Evolutionary conservation across 2,329 filamentous ascomycete species (phyloP).

Genomic region (Fusarium lateritium): DNA sequence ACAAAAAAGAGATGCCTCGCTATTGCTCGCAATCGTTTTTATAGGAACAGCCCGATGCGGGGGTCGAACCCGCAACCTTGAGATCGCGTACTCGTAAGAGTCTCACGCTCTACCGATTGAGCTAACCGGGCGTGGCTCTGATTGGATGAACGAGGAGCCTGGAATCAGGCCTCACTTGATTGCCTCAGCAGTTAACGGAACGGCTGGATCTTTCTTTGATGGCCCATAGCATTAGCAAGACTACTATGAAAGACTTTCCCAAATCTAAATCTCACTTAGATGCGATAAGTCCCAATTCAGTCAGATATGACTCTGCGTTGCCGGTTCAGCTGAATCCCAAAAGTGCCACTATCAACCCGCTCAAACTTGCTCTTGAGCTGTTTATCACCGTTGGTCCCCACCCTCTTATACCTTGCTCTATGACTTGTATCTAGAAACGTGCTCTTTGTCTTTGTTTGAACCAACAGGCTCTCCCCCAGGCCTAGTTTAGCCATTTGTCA

Average conservation of each 20-base stretch:
- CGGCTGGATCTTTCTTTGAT: neutral
- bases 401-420: too few species aligned
- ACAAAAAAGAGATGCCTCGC: constrained; percentile 19
- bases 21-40: constrained; percentile 18
- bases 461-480: too few species aligned
- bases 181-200: neutral
- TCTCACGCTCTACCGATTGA: constrained; percentile 74
- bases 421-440: neutral
- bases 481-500: too few species aligned
- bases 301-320: too few species aligned
- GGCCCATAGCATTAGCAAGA: too few species aligned
- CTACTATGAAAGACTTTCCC: too few species aligned
- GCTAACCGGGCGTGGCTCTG: constrained; percentile 52
- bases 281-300: too few species aligned
- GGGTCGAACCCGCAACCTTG: constrained; percentile 71
- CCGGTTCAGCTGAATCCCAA: too few species aligned
- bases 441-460: neutral
- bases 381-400: neutral
- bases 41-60: constrained; percentile 60
- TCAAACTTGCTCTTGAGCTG: neutral
- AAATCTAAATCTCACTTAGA: too few species aligned
- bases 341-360: neutral
- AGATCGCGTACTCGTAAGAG: constrained; percentile 68
- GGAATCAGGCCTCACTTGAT: neutral
- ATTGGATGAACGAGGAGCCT: neutral